These are phyloP conservation scores for Medicago lupulina DNA, from an alignment of 306 rosid genomes.

Conservation along the genomic window DNA sequence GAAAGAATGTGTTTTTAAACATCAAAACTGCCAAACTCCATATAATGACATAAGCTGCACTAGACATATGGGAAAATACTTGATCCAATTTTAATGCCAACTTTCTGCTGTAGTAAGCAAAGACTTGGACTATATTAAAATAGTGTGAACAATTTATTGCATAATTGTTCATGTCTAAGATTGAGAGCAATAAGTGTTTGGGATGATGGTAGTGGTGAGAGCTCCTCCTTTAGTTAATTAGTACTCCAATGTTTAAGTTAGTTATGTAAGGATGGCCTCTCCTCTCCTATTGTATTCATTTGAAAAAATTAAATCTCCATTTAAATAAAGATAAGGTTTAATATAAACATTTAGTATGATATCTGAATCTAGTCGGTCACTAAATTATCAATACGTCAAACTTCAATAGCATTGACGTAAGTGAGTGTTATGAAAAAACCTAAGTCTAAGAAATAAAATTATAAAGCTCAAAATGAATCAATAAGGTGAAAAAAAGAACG, in stretches of 20 bases:
- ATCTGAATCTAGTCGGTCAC: background rate
- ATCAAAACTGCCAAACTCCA: slow-evolving; percentile 12
- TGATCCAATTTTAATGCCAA: slow-evolving; percentile 27
- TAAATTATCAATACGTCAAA: background rate
- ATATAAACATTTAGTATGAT: too few species aligned
- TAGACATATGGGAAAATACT: background rate
- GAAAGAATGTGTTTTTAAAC: slow-evolving; percentile 15
- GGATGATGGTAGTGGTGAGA: background rate
- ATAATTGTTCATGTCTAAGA: too few species aligned
- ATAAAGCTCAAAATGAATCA: too few species aligned
- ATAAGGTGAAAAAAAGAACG: too few species aligned
- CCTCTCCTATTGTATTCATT: too few species aligned
- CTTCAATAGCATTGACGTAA: too few species aligned
- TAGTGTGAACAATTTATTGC: too few species aligned
- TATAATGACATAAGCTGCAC: slow-evolving; percentile 7
- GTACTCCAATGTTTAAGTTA: background rate
- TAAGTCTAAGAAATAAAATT: too few species aligned
- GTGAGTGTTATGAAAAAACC: too few species aligned
- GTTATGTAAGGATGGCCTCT: too few species aligned
- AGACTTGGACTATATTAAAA: background rate
- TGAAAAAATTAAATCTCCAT: background rate
- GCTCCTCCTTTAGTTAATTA: background rate
- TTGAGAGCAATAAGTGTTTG: background rate
- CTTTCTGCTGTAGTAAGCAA: slow-evolving; percentile 9
- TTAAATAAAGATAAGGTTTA: too few species aligned